These are phyloP conservation scores for Colletotrichum siamense DNA, from an alignment of 2,329 filamentous ascomycete genomes.

Conservation along the genomic window DNA sequence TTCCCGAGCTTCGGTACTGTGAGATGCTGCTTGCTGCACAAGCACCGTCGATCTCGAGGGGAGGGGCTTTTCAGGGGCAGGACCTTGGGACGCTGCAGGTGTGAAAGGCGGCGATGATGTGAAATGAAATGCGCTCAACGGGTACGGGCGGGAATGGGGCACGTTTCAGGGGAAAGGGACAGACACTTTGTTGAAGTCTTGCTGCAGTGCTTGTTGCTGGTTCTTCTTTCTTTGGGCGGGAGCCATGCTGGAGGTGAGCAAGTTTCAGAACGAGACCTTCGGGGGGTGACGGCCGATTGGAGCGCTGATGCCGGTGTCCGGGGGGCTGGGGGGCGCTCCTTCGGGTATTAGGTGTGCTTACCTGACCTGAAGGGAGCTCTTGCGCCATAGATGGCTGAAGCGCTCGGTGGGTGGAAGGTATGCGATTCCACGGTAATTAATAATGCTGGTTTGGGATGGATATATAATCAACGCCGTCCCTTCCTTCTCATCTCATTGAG, in stretches of 20 bases:
- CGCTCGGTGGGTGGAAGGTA: background rate
- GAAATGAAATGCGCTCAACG: constrained; percentile 18
- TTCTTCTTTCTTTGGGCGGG: background rate
- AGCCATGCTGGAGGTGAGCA: constrained; percentile 15
- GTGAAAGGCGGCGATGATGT: background rate
- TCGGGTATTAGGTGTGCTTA: background rate
- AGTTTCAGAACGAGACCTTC: constrained; percentile 22
- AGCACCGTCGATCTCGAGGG: constrained; percentile 16
- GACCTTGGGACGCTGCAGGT: background rate
- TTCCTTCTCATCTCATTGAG: background rate
- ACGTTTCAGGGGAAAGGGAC: constrained; percentile 15
- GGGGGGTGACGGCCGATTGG: background rate
- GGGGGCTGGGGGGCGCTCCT: background rate
- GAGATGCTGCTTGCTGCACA: constrained; percentile 15
- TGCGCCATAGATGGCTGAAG: constrained; percentile 16
- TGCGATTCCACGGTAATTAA: constrained; percentile 2
- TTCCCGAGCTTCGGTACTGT: constrained; percentile 2
- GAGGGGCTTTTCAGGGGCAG: background rate
- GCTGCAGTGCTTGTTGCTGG: background rate
- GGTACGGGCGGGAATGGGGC: constrained; percentile 4
- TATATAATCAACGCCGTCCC: constrained; percentile 7
- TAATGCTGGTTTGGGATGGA: constrained; percentile 10
- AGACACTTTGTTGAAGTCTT: background rate
- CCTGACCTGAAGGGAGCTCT: background rate
- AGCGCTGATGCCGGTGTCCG: background rate